Base-by-base conservation (phyloP, 1,139 yeast species). In the Saccharomyces pastorianus region DNA sequence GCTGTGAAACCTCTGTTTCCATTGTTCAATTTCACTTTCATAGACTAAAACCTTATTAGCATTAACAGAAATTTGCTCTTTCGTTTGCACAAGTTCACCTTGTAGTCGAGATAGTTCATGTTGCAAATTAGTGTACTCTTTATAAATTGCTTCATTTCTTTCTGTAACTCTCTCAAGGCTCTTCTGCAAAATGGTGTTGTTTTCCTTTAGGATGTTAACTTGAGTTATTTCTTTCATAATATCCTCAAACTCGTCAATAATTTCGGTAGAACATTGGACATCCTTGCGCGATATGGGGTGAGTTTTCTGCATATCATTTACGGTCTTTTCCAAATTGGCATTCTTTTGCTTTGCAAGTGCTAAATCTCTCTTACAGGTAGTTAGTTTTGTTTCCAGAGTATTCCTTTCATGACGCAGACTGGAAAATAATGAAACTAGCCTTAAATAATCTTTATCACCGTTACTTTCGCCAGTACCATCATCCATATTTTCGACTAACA, bases 341-440 rank as follows among this genome's bases (percentile, higher is more conserved):
- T 80, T 62, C 48, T 75, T 76, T 54, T 76, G 78, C 41, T 71
- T 68, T 51, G 60, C 58, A 42, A 64, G 61, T 44, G 60, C 63
- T 55, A 67, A 60, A 44, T 70, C 72, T 47, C 70, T 63, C n/a
- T 63, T 56, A 11, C 68, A 61, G 27, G 77, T 72, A 9, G 77
- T 76, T 27, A 81, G 73, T 61, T 83, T 85, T 20, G 83, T 78
- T 54, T 84, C 88, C 1, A 84, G 76, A 5, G 83, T 75, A 58
- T 89, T 96, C 66, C 86, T 87, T 62, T 88, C 96, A 58, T 86
- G 83, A 51, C 91, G 84, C 56, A 89, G 73, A 62, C 79, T 83
- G 6, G 76, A 69, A 46, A 89, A 72, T 41, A 89, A 77, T 61
- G 38, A 32, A 32, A 32, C 38, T 32, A 32, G 38, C 38, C 6